Base-by-base conservation (phyloP, 2,329 filamentous ascomycete genomes). In the Arachnomyces sp. region DNA sequence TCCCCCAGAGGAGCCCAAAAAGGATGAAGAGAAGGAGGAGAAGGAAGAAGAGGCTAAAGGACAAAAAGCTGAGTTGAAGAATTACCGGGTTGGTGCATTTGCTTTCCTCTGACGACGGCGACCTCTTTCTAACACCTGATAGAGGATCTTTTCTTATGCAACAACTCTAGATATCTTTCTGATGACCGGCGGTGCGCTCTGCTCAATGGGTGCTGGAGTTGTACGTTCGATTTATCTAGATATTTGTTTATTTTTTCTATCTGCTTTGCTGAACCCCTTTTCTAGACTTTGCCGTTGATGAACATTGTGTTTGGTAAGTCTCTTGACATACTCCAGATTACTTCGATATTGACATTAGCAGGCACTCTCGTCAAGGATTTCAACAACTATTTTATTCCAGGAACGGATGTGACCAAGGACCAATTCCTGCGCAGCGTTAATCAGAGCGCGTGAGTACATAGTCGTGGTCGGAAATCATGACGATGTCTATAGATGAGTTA, bases 271-370 rank as follows among this genome's bases (percentile, higher is more conserved):
- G 3, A 11, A n/a, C 28, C 16, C 18, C 3, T 11, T 2, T 15
- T n/a, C 7, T 17, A 44, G 28, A 34, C 34, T 7, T 34, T 43
- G 5, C 75, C 75, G 0, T 49, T 78, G 28, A 78, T 81, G 74
- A 75, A 77, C 29, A 61, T 80, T 30, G 63, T 80, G 5, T 77
- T 80, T 53, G 75, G 75, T 48, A 17, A 18, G 41, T 46, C n/a
- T 18, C 31, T 25, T 25, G 21, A 9, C 5, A 25, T 9, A 25
- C 21, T 25, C 21, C 5, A 25, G n/a, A 5, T 25, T 25, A 25
- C 9, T 25, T 9, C 21, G 5, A 25, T 25, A 25, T 25, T 25
- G 9, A 25, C 9, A 25, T 30, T 3, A 39, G 4, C 34, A 50
- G 47, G 47, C 8, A 58, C 60, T 29, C 67, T 73, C 28, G 68